A percentile compares a stretch with the other conserved stretches of the same genome.
These are phyloP conservation scores for Hypoxylon perforatum DNA, from an alignment of 495 filamentous ascomycete genomes.

Conservation along the genomic window DNA sequence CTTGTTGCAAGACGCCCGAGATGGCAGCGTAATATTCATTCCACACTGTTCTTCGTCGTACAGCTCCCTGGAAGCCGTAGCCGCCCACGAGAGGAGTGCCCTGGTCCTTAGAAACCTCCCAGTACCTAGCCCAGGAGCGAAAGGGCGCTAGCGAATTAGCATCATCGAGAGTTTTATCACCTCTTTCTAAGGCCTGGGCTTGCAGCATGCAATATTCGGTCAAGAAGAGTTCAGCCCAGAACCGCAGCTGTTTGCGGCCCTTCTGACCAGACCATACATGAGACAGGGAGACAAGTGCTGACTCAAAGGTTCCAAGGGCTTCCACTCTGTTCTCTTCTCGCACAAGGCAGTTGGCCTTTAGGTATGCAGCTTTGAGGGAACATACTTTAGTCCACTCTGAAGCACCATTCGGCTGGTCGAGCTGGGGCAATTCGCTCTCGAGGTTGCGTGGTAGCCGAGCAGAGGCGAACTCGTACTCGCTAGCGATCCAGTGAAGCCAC, in stretches of 20 bases:
- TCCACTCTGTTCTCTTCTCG: slow-evolving; percentile 63
- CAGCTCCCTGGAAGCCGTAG: slow-evolving; percentile 56
- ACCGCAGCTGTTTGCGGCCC: slow-evolving; percentile 68
- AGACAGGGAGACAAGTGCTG: slow-evolving; percentile 69
- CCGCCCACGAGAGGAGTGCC: slow-evolving; percentile 53
- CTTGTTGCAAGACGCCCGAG: slow-evolving; percentile 70
- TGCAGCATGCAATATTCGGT: slow-evolving; percentile 76
- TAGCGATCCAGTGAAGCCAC: slow-evolving; percentile 82
- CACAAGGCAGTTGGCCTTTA: slow-evolving; percentile 77
- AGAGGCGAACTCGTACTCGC: slow-evolving; percentile 71
- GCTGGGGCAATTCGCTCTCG: slow-evolving; percentile 59
- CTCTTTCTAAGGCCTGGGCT: slow-evolving; percentile 63
- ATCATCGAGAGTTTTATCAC: slow-evolving; percentile 56
- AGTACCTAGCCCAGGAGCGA: slow-evolving; percentile 71
- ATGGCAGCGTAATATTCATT: slow-evolving; percentile 81
- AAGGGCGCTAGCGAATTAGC: slow-evolving; percentile 65
- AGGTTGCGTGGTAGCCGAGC: slow-evolving; percentile 72
- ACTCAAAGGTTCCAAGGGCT: slow-evolving; percentile 71
- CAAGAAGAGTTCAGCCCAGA: slow-evolving; percentile 82
- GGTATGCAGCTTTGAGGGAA: slow-evolving; percentile 77
- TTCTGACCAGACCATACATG: slow-evolving; percentile 54
- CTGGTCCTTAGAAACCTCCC: slow-evolving; percentile 56
- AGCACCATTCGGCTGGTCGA: slow-evolving; percentile 59
- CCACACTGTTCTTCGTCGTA: slow-evolving; percentile 74
- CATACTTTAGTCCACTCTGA: slow-evolving; percentile 83